These are phyloP conservation scores for Acephala macrosclerotiorum DNA, from an alignment of 2,329 filamentous ascomycete species.

Conservation along the genomic window DNA sequence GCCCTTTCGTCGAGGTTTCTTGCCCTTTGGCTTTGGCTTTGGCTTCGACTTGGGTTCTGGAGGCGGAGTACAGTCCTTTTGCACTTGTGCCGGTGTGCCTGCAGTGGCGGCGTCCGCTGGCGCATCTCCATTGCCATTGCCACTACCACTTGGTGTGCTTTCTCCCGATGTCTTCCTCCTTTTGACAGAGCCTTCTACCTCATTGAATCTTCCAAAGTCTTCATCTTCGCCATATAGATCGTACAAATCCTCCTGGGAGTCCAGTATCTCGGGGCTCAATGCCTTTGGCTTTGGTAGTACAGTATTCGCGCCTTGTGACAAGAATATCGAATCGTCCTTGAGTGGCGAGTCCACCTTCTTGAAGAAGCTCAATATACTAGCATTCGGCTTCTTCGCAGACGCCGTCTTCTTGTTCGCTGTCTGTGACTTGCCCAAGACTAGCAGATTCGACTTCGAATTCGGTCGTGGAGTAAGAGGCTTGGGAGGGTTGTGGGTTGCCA, in stretches of 20 bases:
- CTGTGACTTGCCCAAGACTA: slow-evolving; percentile 21
- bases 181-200: slow-evolving; percentile 48
- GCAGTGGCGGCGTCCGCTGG: slow-evolving; percentile 8
- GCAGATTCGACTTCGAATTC: slow-evolving; percentile 38
- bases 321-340: slow-evolving; percentile 65
- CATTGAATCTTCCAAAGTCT: slow-evolving; percentile 49
- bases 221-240: slow-evolving; percentile 38
- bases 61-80: slow-evolving; percentile 31
- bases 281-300: slow-evolving; percentile 19
- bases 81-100: neutral
- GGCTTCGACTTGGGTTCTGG: slow-evolving; percentile 41
- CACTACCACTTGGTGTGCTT: slow-evolving; percentile 13
- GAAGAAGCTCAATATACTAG: slow-evolving; percentile 78
- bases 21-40: slow-evolving; percentile 43
- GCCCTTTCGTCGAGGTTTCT: slow-evolving; percentile 49
- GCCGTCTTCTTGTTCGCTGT: slow-evolving; percentile 34
- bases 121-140: slow-evolving; percentile 13
- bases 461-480: slow-evolving; percentile 42
- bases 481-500: slow-evolving; percentile 36
- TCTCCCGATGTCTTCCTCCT: slow-evolving; percentile 49
- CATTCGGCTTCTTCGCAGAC: slow-evolving; percentile 54
- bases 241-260: slow-evolving; percentile 31
- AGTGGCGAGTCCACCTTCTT: slow-evolving; percentile 64
- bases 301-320: slow-evolving; percentile 44
- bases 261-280: slow-evolving; percentile 25